phyloP scores from a whole-genome alignment of 2,329 filamentous ascomycete genomes.

The Phaeophleospora eucalypticola region DNA sequence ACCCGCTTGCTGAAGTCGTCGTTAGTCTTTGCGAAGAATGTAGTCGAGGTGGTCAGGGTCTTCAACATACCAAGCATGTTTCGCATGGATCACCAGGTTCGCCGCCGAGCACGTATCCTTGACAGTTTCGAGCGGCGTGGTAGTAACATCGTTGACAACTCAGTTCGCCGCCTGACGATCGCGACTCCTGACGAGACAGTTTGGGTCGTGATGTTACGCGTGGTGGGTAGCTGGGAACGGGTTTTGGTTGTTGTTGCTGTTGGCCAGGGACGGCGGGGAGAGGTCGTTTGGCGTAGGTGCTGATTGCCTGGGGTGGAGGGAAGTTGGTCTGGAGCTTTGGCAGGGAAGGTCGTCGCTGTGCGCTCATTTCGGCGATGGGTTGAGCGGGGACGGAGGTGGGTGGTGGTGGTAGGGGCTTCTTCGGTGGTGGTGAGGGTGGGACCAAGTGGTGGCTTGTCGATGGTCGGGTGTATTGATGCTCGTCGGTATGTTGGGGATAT shows the following conservation, averaged over 20 bases:
- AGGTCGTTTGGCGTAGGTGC: slow-evolving; percentile 20
- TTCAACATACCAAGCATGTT: slow-evolving; percentile 25
- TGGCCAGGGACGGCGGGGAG: slow-evolving; percentile 18
- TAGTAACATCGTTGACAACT: slow-evolving; percentile 36
- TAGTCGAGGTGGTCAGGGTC: background rate
- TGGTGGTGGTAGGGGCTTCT: slow-evolving; percentile 11
- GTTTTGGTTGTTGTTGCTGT: slow-evolving; percentile 2
- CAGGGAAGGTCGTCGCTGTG: slow-evolving; percentile 21
- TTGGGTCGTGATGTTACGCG: slow-evolving; percentile 6
- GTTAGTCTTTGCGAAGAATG: slow-evolving; percentile 4
- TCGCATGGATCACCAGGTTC: slow-evolving; percentile 33
- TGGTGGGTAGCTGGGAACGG: slow-evolving; percentile 2
- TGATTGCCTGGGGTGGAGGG: slow-evolving; percentile 20
- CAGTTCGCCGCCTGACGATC: slow-evolving; percentile 22
- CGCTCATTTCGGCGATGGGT: background rate
- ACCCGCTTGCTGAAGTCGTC: slow-evolving; percentile 25
- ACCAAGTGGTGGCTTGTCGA: slow-evolving; percentile 4
- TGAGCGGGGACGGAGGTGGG: slow-evolving; percentile 6
- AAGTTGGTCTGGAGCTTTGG: slow-evolving; percentile 24
- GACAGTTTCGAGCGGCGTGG: slow-evolving; percentile 34
- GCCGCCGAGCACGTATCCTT: slow-evolving; percentile 35
- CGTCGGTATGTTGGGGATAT: slow-evolving; percentile 22
- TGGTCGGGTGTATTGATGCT: slow-evolving; percentile 7
- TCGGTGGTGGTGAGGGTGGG: slow-evolving; percentile 3
- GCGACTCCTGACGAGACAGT: slow-evolving; percentile 10